Evolutionary conservation across 2,329 filamentous ascomycete species (phyloP).

Genomic region (Huntiella moniliformis): DNA sequence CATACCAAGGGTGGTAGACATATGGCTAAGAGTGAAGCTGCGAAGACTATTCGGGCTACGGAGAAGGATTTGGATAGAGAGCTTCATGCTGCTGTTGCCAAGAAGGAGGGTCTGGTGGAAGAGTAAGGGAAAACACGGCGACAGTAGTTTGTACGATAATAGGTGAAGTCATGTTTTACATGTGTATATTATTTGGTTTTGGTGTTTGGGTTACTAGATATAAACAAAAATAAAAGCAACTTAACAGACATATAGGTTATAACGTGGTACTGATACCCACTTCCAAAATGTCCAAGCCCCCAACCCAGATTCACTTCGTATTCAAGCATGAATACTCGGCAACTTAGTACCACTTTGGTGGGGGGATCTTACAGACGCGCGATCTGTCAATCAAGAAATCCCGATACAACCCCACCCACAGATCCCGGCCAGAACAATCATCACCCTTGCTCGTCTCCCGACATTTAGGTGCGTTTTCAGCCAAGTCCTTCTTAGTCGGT

Average conservation of each 20-base stretch:
- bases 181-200: constrained; percentile 7
- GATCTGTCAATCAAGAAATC: constrained; percentile 20
- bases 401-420: constrained; percentile 26
- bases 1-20: constrained; percentile 11
- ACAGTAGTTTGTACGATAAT: constrained; percentile 6
- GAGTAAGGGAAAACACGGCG: background rate
- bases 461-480: constrained; percentile 13
- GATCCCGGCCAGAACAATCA: constrained; percentile 16
- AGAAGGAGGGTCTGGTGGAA: constrained; percentile 1
- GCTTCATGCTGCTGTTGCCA: constrained; percentile 8
- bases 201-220: background rate
- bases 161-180: background rate
- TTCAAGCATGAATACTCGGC: background rate
- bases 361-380: constrained; percentile 1
- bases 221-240: background rate
- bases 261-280: too few relatives aligned
- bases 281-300: too few relatives aligned
- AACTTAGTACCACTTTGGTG: background rate
- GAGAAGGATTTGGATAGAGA: constrained; percentile 8
- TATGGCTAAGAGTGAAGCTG: constrained; percentile 9
- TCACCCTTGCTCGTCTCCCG: constrained; percentile 31
- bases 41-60: constrained; percentile 3
- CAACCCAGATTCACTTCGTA: too few relatives aligned
- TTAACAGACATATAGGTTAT: background rate
- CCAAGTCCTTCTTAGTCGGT: constrained; percentile 7